Conservation (phyloP, 208 protist species). For the Trypanosoma caninum region DNA sequence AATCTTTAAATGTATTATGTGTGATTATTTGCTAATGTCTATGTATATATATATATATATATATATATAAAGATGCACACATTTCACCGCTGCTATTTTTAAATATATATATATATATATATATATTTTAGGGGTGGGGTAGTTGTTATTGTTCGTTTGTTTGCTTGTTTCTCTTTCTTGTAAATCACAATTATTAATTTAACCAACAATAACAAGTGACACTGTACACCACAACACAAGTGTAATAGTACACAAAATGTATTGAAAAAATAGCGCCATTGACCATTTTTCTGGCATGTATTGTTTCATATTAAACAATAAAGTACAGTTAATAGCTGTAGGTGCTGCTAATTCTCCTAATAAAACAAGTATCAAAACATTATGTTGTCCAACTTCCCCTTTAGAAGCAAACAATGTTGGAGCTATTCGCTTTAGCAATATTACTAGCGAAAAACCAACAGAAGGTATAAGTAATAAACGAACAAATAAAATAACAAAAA, state of each 20-base stretch:
- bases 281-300: constrained; percentile 71
- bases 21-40: too few relatives aligned
- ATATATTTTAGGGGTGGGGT: too few relatives aligned
- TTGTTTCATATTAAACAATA: constrained; percentile 58
- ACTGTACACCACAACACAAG: constrained; percentile 62
- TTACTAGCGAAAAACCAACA: constrained; percentile 43
- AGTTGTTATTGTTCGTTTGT: too few relatives aligned
- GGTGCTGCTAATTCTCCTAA: constrained; percentile 61
- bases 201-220: constrained; percentile 24
- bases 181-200: neutral
- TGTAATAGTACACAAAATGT: constrained; percentile 50
- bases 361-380: constrained; percentile 69
- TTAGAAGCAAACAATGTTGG: constrained; percentile 71
- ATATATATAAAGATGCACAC: too few relatives aligned
- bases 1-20: too few relatives aligned
- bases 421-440: constrained; percentile 30
- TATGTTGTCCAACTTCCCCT: constrained; percentile 34
- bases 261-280: constrained; percentile 82
- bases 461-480: constrained; percentile 59
- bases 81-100: too few relatives aligned
- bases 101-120: too few relatives aligned
- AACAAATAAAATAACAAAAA: constrained; percentile 54
- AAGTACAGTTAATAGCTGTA: constrained; percentile 72
- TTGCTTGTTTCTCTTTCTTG: neutral
- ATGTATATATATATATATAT: too few relatives aligned